Evolutionary conservation across 1,284 basidiomycete species (phyloP).

Genomic region (Cryptococcus jaspeensis): DNA sequence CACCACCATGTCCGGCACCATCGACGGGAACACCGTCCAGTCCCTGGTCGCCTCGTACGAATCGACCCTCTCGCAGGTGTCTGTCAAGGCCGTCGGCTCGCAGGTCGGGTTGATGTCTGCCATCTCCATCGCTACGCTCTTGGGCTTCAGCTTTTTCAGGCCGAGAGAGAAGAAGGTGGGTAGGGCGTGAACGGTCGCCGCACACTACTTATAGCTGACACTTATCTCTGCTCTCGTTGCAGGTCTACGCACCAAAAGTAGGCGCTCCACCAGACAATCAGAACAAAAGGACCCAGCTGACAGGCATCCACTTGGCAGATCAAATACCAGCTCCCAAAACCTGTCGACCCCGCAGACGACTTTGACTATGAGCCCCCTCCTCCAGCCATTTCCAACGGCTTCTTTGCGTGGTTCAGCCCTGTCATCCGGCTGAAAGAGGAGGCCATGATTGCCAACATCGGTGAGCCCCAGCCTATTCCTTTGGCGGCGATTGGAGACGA

Average conservation of each 20-base stretch:
- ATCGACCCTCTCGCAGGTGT: slow-evolving; percentile 42
- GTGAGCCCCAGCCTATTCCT: slow-evolving; percentile 25
- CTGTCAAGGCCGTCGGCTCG: slow-evolving; percentile 73
- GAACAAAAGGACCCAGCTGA: background rate
- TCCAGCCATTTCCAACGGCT: slow-evolving; percentile 68
- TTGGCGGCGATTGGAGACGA: background rate
- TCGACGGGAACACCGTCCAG: slow-evolving; percentile 24
- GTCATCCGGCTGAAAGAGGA: slow-evolving; percentile 80
- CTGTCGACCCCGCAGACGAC: slow-evolving; percentile 33
- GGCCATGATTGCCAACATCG: slow-evolving; percentile 84
- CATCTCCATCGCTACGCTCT: slow-evolving; percentile 65
- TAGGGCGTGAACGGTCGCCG: no score
- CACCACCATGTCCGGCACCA: slow-evolving; percentile 26
- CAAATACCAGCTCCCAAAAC: slow-evolving; percentile 64
- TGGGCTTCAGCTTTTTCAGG: slow-evolving; percentile 70
- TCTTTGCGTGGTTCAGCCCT: slow-evolving; percentile 86
- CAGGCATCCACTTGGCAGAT: slow-evolving; percentile 38
- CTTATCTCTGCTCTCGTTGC: slow-evolving; percentile 2
- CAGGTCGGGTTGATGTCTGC: slow-evolving; percentile 73
- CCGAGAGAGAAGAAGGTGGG: slow-evolving; percentile 65
- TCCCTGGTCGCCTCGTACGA: slow-evolving; percentile 39
- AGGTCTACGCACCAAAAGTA: slow-evolving; percentile 55
- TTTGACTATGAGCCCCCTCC: slow-evolving; percentile 47
- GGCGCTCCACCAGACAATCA: slow-evolving; percentile 8
- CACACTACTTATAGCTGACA: slow-evolving; percentile 9